Conservation (phyloP, 148 eudicot genomes). For the Chenopodium album region DNA sequence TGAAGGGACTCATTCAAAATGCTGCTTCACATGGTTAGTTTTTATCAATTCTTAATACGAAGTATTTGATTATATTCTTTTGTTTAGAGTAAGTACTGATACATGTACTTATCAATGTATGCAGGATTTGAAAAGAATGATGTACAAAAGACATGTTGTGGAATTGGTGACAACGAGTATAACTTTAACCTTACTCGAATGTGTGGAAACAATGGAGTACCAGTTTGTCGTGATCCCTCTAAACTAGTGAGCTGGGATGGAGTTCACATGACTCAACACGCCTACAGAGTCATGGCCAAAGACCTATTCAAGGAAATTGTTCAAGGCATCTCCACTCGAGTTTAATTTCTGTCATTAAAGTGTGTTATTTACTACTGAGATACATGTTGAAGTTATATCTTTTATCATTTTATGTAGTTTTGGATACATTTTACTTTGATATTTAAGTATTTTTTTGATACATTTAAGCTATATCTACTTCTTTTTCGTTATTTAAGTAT, state of each 20-base stretch:
- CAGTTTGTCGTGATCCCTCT: neutral
- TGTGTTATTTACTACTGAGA: no score
- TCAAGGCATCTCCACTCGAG: neutral
- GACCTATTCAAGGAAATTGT: neutral
- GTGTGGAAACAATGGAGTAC: conserved; percentile 6
- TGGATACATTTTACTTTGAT: no score
- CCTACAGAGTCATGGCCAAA: conserved; percentile 1
- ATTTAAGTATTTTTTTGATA: no score
- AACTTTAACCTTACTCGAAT: neutral
- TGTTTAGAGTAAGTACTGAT: neutral
- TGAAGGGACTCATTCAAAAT: no score
- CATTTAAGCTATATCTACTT: no score
- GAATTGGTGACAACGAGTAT: conserved; percentile 22
- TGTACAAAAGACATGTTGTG: conserved; percentile 28
- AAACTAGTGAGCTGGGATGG: neutral
- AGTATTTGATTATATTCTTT: neutral
- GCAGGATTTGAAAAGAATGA: conserved; percentile 24
- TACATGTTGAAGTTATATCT: no score
- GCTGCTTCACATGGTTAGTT: neutral
- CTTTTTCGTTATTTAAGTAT: no score
- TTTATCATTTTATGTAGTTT: no score
- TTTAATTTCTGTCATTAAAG: neutral
- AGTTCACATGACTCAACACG: neutral
- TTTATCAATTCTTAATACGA: neutral
- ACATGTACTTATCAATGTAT: neutral